Conservation (phyloP, 768 basidiomycete species). For the Lentinula raphanica region DNA sequence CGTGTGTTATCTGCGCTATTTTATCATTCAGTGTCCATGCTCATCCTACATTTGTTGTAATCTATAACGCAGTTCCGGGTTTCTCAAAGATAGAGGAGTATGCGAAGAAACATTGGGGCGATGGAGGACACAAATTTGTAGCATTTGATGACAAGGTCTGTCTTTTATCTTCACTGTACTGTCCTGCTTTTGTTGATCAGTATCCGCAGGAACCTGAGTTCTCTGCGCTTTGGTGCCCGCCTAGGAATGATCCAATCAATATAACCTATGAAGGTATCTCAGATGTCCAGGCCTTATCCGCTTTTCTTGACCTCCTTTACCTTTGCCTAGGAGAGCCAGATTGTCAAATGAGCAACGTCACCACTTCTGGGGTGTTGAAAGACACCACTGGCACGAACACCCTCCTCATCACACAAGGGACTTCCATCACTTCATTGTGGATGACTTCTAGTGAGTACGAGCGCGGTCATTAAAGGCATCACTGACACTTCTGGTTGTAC, state of each 20-base stretch:
- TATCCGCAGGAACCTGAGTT: background rate
- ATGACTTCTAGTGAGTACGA: background rate
- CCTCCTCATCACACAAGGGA: background rate
- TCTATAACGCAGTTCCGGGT: background rate
- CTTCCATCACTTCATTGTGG: background rate
- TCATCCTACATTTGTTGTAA: no score
- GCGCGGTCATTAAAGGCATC: no score
- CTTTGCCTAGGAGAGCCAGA: background rate
- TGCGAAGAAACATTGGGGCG: background rate
- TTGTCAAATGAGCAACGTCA: background rate
- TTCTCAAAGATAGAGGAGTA: background rate
- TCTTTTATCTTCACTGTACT: background rate
- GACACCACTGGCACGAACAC: background rate
- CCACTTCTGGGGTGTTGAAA: background rate
- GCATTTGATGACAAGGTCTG: background rate
- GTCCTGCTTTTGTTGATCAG: background rate
- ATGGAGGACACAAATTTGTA: background rate
- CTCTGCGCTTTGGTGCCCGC: background rate
- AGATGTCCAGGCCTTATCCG: background rate
- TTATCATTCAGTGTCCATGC: background rate
- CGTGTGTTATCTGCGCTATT: background rate
- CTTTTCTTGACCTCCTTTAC: background rate
- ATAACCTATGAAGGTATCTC: background rate
- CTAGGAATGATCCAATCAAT: background rate
- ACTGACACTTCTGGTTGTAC: no score